Evolutionary conservation across 2,329 filamentous ascomycete species (phyloP).

Genomic region (Aureobasidium sp.): DNA sequence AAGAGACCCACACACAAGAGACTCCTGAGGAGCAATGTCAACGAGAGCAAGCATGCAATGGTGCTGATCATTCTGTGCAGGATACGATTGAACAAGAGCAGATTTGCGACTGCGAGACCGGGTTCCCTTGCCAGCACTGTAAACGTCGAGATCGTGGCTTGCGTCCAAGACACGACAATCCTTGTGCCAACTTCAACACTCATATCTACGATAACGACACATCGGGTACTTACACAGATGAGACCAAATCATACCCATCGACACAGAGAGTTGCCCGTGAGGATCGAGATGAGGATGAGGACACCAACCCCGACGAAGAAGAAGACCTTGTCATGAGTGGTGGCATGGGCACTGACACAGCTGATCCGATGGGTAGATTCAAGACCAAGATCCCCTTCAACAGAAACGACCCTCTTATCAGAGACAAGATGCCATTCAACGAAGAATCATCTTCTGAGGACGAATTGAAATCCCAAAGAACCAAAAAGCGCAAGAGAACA

Average conservation of each 20-base stretch:
- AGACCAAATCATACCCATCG: background rate
- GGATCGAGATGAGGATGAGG: background rate
- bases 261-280: background rate
- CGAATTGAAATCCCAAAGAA: background rate
- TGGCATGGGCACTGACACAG: background rate
- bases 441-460: background rate
- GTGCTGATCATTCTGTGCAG: background rate
- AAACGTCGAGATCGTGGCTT: background rate
- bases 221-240: background rate
- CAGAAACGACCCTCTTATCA: background rate
- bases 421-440: background rate
- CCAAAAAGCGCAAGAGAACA: background rate
- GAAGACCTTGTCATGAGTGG: background rate
- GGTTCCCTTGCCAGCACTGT: background rate
- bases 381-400: background rate
- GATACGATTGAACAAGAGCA: background rate
- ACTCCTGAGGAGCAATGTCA: background rate
- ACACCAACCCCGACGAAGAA: background rate
- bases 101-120: background rate
- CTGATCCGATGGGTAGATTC: background rate
- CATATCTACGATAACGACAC: background rate
- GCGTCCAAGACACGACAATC: background rate
- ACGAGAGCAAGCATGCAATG: background rate
- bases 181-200: background rate
- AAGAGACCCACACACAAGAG: background rate